These are phyloP conservation scores for Botryotinia convoluta DNA, from an alignment of 2,329 filamentous ascomycete species.

Conservation along the genomic window DNA sequence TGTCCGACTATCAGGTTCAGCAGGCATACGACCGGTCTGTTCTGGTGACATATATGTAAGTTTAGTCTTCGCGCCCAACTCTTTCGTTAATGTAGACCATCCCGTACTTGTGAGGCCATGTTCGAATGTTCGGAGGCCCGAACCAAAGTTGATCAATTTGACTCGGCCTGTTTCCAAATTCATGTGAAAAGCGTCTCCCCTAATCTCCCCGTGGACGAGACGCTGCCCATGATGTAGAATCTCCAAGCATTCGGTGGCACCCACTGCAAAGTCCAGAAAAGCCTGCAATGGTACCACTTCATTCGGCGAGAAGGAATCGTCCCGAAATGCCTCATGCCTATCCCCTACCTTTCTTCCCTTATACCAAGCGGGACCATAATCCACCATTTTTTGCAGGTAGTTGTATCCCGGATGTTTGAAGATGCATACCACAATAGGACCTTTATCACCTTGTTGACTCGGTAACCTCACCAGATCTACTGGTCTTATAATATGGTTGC, in stretches of 20 bases:
- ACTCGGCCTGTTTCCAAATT: constrained; percentile 68
- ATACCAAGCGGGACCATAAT: constrained; percentile 76
- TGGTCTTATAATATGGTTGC: constrained; percentile 74
- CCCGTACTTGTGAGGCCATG: constrained; percentile 82
- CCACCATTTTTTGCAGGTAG: constrained; percentile 65
- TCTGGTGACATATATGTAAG: constrained; percentile 90
- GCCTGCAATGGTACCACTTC: constrained; percentile 66
- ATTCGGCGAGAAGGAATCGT: constrained; percentile 44
- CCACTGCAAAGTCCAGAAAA: constrained; percentile 90
- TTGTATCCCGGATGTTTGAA: constrained; percentile 78
- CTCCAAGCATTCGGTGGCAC: constrained; percentile 80
- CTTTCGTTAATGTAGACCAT: constrained; percentile 79
- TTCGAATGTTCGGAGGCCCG: constrained; percentile 83
- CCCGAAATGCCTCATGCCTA: constrained; percentile 36
- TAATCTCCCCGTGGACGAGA: constrained; percentile 83
- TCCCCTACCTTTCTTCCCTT: constrained; percentile 53
- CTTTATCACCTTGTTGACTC: constrained; percentile 65
- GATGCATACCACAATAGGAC: constrained; percentile 72
- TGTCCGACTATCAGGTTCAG: constrained; percentile 85
- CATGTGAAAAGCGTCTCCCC: constrained; percentile 89
- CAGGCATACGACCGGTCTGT: constrained; percentile 89
- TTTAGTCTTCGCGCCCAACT: constrained; percentile 84
- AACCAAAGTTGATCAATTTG: constrained; percentile 81
- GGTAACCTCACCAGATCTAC: constrained; percentile 75
- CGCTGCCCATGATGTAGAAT: constrained; percentile 82